Evolutionary conservation across 345 rosid genomes (phyloP), one percentile per base, ranked within the genome.

Genomic region (Camelina laxa): DNA sequence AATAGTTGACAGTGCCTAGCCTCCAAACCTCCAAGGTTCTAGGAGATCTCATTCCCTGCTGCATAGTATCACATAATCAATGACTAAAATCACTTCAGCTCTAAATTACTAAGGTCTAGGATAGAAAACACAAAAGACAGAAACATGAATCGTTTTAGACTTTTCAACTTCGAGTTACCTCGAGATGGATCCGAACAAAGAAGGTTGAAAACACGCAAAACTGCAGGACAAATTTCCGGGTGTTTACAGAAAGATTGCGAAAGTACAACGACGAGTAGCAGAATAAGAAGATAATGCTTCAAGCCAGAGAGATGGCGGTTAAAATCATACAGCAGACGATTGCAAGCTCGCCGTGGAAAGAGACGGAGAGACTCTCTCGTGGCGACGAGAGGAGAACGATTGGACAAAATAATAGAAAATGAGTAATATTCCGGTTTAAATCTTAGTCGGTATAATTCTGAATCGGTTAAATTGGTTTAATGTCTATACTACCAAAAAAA

Each of bases 1-100:
- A 63, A 82, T 92, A 95, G 79, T 79, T 87, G 58, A 95, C 81
- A 41, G 83, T 75, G 58, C 96, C 97, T 82, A 90, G 60, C 79
- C 76, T 95, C 93, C 87, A 90, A 11, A 92, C 91, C 77, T 90
- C 86, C 51, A 95, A 83, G 70, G 41, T 80, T 73, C 89, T 81
- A 0, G 77, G 42, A 19, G 81, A 73, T 81, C 88, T 84, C 97
- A 95, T 92, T 53, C 30, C 5, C 30, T 74, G 82, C 93, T 82
- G 69, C 77, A 59, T 65, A 31, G 14, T 33, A 17, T 19, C 54
- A 62, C 15, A 17, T 0, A 38, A 30, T 22, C 45, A 45, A 67
- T 49, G 3, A 9, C 22, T 22, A 7, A 27, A 27, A 30, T 44
- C 65, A 31, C 35, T 64, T 44, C 19, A 53, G 13, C 54, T 17